Percentiles rank a stretch among this genome's conserved stretches.
Evolutionary conservation across 257 asterid species (phyloP).

Genomic region (Solanum neorickii): DNA sequence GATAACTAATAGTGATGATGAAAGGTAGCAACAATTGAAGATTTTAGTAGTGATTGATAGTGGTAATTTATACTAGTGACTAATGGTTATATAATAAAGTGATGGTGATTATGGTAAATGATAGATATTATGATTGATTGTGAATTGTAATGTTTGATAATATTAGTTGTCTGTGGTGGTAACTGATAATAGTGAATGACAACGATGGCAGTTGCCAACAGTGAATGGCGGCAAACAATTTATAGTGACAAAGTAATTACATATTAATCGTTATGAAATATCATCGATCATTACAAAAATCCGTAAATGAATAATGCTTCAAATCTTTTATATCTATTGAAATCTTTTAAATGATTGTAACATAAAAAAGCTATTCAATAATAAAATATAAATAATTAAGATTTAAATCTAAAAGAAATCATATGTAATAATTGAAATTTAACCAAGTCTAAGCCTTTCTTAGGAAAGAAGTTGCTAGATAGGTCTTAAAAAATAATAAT

Average conservation of each 20-base stretch:
- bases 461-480: neutral
- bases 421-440: neutral
- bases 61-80: neutral
- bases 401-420: neutral
- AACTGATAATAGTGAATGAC: neutral
- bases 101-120: neutral
- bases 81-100: no score
- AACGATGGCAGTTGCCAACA: neutral
- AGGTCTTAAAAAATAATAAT: neutral
- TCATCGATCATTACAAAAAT: neutral
- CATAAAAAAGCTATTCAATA: neutral
- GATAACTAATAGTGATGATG: neutral
- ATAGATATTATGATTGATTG: neutral
- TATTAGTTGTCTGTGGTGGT: neutral
- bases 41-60: neutral
- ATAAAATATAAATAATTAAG: neutral
- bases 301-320: rapidly evolving
- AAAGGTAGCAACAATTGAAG: neutral
- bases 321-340: neutral
- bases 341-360: neutral
- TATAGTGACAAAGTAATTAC: neutral
- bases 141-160: neutral
- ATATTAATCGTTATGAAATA: neutral
- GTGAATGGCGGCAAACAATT: neutral
- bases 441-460: neutral